Evolutionary conservation across 2,329 filamentous ascomycete species (phyloP), one percentile per base, ranked within the genome.

Genomic region (Aspergillus versicolor): DNA sequence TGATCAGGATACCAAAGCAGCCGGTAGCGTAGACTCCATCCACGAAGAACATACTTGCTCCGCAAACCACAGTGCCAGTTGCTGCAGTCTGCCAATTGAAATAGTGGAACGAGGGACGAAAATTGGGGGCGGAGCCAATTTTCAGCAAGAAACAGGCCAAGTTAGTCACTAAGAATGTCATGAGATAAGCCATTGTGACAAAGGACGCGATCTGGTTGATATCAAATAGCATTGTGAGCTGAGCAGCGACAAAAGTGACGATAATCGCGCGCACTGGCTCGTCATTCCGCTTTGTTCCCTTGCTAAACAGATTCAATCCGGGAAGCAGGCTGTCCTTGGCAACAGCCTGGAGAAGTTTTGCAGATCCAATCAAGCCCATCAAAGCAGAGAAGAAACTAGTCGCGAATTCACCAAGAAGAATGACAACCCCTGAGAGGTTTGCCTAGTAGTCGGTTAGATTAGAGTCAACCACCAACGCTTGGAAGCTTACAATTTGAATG

Each of bases 91-190:
- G 85, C 87, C 90, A 92, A 60, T 86, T 92, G 76, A 96, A 96
- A 69, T 92, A 93, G 68, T 91, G 89, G 73, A 96, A 96, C 0
- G 89, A 91, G 0, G 91, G 91, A 22, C 91, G 82, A 65, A 96
- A 96, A 69, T 96, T 96, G 4, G 91, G 91, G 0, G 91, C 91
- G 1, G 91, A 93, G 1, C 90, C 88, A 56, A 96, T 88, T 70
- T 93, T 93, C 54, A 96, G 81, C 1, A 95, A 77, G 66, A 96
- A 95, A 64, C 91, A 95, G 6, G 91, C 91, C 8, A 95, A 75
- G 62, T 96, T 95, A 74, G 90, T 94, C 41, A 93, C 89, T 50
- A 95, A 84, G 67, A 95, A 96, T 0, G 91, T 96, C 88, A 95
- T 93, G 67, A 94, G 84, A 69, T 94, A 95, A 15, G 90, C 89